Evolutionary conservation across 352 stramenopile genomes (phyloP), one percentile per base, ranked within the genome.

Genomic region (Paralagenidium karlingii): DNA sequence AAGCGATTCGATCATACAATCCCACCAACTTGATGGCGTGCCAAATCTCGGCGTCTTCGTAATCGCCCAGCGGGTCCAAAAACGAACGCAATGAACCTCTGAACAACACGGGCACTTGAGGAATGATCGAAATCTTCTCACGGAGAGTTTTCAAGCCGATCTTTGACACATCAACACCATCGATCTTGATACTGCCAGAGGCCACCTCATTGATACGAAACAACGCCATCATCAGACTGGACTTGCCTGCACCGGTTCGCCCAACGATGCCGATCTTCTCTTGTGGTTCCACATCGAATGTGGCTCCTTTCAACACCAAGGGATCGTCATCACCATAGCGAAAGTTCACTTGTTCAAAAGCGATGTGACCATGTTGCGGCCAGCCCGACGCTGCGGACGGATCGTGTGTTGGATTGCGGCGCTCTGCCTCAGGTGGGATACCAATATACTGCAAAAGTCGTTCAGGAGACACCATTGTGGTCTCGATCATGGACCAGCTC

Each of bases 181-280:
- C 83, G 20, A 95, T 91, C 7, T 37, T 8, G 26, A 94, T 69
- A 0, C 78, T 77, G 5, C 40, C 60, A n/a, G 40, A 47, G 2
- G 63, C 54, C 66, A 60, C 83, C 10, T 48, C 34, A 1, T 82
- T 70, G 3, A 57, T 61, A 25, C 84, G 69, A 24, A 96, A 87
- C 5, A 97, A 45, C 12, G 68, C 63, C 21, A 80, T 69, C 27
- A 96, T 32, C 10, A 96, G 53, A 15, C 82, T 87, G 21, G 66
- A 87, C 49, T 96, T 96, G n/a, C 87, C 87, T 5, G 82, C 79
- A 25, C 87, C 87, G 1, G 85, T 96, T 16, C 82, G 79, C 1
- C 85, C 86, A 20, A 78, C 86, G n/a, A 96, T 76, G 5, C 82
- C 82, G 13, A 89, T 37, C 38, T 82, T 84, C 33, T 82, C 51